Conservation (phyloP, 2,329 filamentous ascomycete genomes). For the Monosporascus sp. region DNA sequence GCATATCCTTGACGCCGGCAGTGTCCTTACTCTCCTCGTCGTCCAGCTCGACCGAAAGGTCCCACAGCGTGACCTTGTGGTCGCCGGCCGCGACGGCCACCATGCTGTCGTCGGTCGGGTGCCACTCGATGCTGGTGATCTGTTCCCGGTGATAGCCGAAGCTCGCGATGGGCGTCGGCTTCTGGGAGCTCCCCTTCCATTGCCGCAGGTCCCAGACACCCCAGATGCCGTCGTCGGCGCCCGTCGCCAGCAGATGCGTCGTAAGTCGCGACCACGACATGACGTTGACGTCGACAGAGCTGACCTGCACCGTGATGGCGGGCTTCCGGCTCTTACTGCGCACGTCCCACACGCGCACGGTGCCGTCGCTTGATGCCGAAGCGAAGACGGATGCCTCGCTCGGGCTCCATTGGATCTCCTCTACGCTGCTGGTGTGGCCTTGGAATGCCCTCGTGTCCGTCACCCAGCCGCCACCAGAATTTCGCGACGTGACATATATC, state of each 20-base stretch:
- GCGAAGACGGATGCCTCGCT: slow-evolving; percentile 91
- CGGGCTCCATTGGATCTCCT: slow-evolving; percentile 96
- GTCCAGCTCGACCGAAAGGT: slow-evolving; percentile 91
- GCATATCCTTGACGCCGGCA: slow-evolving; percentile 81
- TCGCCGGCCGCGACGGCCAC: slow-evolving; percentile 88
- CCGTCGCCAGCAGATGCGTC: slow-evolving; percentile 82
- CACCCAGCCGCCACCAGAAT: slow-evolving; percentile 81
- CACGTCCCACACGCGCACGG: slow-evolving; percentile 92
- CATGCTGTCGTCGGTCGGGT: slow-evolving; percentile 94
- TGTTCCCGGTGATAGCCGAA: slow-evolving; percentile 97
- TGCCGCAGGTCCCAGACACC: slow-evolving; percentile 93
- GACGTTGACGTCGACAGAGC: slow-evolving; percentile 85
- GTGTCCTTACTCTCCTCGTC: slow-evolving; percentile 94
- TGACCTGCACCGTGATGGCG: slow-evolving; percentile 82
- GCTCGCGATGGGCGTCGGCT: slow-evolving; percentile 78
- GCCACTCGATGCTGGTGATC: slow-evolving; percentile 94
- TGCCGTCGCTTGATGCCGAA: slow-evolving; percentile 89
- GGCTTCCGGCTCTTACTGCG: slow-evolving; percentile 83
- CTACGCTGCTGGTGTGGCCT: slow-evolving; percentile 79
- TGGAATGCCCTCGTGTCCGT: slow-evolving; percentile 79
- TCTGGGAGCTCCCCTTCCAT: slow-evolving; percentile 70
- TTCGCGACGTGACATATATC: slow-evolving; percentile 83
- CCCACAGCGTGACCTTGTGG: slow-evolving; percentile 93
- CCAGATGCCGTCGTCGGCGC: slow-evolving; percentile 90
- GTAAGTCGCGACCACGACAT: slow-evolving; percentile 92